These are phyloP conservation scores for Sporothrix brasiliensis DNA, from an alignment of 2,329 filamentous ascomycete genomes.

Conservation along the genomic window DNA sequence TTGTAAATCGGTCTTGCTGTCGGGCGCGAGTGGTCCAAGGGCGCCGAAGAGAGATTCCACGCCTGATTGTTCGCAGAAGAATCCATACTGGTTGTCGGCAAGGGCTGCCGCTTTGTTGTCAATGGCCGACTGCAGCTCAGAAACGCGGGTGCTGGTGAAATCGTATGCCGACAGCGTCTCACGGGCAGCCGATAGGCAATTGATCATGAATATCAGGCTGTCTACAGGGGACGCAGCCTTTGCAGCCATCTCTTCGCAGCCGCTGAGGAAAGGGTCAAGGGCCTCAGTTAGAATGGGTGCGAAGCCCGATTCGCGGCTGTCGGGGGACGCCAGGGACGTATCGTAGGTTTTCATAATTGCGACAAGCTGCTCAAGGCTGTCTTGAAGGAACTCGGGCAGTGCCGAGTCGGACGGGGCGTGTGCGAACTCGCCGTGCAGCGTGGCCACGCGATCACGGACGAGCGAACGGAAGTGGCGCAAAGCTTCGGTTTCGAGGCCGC, in stretches of 20 bases:
- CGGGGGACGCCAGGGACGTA: constrained; percentile 67
- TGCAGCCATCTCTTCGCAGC: constrained; percentile 70
- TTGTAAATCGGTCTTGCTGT: constrained; percentile 53
- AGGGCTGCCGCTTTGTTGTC: constrained; percentile 60
- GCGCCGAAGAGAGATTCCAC: constrained; percentile 65
- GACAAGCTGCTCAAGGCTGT: constrained; percentile 76
- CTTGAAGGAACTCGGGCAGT: constrained; percentile 76
- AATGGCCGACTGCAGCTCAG: constrained; percentile 60
- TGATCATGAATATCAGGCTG: constrained; percentile 70
- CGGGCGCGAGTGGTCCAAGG: constrained; percentile 48
- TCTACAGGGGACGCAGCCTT: constrained; percentile 59
- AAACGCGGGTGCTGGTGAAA: constrained; percentile 63
- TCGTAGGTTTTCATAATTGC: constrained; percentile 86
- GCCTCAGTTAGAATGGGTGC: constrained; percentile 74
- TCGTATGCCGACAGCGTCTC: constrained; percentile 60
- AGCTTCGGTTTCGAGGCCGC: constrained; percentile 71
- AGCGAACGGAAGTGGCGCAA: constrained; percentile 80
- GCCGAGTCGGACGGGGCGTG: constrained; percentile 71
- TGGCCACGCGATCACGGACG: constrained; percentile 77
- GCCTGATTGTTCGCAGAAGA: constrained; percentile 75
- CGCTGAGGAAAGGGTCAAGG: constrained; percentile 80
- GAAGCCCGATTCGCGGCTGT: constrained; percentile 68
- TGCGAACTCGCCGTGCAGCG: constrained; percentile 72
- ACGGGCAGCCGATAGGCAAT: constrained; percentile 66
- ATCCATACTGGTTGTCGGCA: constrained; percentile 68